phyloP scores from a whole-genome alignment of 768 basidiomycete species.

The Tremella yokohamensis region DNA sequence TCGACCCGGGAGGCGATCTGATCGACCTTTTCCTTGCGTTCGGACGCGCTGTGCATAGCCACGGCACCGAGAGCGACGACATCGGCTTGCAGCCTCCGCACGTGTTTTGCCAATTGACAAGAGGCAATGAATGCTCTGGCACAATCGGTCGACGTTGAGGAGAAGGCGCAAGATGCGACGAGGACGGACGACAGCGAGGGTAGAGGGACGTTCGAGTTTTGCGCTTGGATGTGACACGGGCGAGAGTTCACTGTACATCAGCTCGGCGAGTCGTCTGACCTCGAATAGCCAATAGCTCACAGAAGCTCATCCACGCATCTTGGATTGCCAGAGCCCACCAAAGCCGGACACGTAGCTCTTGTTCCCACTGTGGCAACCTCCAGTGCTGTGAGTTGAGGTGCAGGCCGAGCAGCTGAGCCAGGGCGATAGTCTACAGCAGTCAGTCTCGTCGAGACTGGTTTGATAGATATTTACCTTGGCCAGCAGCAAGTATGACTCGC shows the following conservation, averaged over 20 bases:
- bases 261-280: not conserved
- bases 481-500: constrained; percentile 15
- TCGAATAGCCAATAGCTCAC: constrained; percentile 8
- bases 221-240: constrained; percentile 23
- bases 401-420: constrained; percentile 26
- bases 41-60: constrained; percentile 1
- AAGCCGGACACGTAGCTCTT: constrained; percentile 18
- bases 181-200: constrained; percentile 21
- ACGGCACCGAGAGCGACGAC: constrained; percentile 23
- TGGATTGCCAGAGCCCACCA: constrained; percentile 28
- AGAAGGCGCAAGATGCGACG: constrained; percentile 16
- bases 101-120: constrained; percentile 21
- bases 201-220: constrained; percentile 20
- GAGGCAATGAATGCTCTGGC: constrained; percentile 25
- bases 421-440: constrained; percentile 19
- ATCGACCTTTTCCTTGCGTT: constrained; percentile 17
- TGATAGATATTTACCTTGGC: constrained; percentile 17
- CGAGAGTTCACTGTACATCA: constrained; percentile 23
- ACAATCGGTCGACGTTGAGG: constrained; percentile 21
- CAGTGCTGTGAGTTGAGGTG: constrained; percentile 21
- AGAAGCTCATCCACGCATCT: constrained; percentile 30
- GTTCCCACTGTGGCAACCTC: constrained; percentile 24
- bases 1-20: constrained; percentile 9
- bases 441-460: not conserved
- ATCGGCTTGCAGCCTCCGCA: constrained; percentile 19